phyloP scores from a whole-genome alignment of 2,329 filamentous ascomycete genomes.

The Colletotrichum truncatum region DNA sequence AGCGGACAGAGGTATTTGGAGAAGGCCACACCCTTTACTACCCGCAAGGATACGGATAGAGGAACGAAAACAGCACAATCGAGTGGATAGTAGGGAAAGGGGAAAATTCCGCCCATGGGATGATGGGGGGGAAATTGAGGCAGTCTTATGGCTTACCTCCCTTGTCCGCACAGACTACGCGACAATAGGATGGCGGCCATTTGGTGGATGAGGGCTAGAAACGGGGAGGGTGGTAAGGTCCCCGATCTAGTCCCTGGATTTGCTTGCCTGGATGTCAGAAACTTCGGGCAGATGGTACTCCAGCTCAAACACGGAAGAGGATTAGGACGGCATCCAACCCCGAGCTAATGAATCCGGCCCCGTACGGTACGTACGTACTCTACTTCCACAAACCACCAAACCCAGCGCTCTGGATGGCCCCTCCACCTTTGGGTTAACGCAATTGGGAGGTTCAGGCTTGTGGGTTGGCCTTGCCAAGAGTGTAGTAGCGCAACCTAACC shows the following conservation, averaged over 20 bases:
- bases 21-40: neutral
- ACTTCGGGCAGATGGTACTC: no score
- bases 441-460: slow-evolving; percentile 15
- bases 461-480: slow-evolving; percentile 5
- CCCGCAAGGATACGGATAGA: no score
- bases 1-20: neutral
- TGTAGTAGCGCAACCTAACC: slow-evolving; percentile 15
- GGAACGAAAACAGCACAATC: neutral
- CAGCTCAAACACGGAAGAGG: neutral
- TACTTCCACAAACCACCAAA: no score
- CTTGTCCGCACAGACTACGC: slow-evolving; percentile 9
- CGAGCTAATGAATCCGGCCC: slow-evolving; percentile 2
- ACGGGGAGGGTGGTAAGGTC: neutral
- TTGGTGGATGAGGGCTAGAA: neutral
- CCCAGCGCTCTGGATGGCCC: neutral
- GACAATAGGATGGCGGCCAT: neutral
- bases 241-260: neutral
- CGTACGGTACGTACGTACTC: slow-evolving; percentile 5
- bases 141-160: slow-evolving; percentile 17
- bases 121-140: slow-evolving; percentile 1
- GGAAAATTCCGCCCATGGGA: neutral
- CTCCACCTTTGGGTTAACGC: neutral
- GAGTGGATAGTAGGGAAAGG: neutral
- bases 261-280: neutral
- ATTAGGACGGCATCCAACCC: neutral